phyloP scores from a whole-genome alignment of 2,329 filamentous ascomycete species.

The Xylariomycetidae sp. region DNA sequence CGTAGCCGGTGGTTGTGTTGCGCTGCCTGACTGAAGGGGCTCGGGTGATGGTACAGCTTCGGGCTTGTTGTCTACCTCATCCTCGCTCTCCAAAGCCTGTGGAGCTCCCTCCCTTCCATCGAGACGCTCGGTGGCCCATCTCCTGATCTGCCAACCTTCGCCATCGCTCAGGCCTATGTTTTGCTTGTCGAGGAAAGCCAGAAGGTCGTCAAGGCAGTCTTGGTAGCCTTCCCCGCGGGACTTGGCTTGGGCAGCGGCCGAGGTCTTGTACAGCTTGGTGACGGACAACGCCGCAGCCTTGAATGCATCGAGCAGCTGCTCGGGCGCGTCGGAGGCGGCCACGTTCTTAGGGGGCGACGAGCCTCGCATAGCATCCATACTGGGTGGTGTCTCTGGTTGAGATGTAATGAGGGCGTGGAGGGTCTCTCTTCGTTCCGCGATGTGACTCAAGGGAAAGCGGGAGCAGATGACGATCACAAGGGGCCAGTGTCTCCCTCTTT shows the following conservation, averaged over 20 bases:
- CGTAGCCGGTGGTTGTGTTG: conserved; percentile 31
- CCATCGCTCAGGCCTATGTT: conserved; percentile 73
- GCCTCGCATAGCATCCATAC: conserved; percentile 24
- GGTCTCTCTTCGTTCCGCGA: no score
- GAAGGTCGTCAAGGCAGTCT: conserved; percentile 84
- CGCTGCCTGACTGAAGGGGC: conserved; percentile 41
- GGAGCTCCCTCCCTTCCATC: conserved; percentile 54
- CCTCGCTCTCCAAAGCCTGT: conserved; percentile 58
- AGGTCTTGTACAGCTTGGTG: conserved; percentile 93
- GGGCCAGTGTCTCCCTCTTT: conserved; percentile 11
- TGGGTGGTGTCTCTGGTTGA: conserved; percentile 4
- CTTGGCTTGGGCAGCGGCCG: conserved; percentile 68
- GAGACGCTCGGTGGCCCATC: conserved; percentile 63
- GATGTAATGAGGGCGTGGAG: no score
- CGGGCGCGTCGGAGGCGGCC: conserved; percentile 41
- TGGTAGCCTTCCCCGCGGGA: conserved; percentile 81
- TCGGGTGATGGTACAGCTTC: conserved; percentile 56
- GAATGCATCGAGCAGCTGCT: conserved; percentile 79
- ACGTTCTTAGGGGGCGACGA: conserved; percentile 25
- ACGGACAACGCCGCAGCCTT: conserved; percentile 88
- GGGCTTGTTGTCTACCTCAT: conserved; percentile 60
- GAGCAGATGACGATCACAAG: neutral
- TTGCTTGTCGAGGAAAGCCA: conserved; percentile 78
- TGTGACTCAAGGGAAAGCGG: no score
- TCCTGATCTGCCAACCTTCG: conserved; percentile 60